Conservation (phyloP, 169 alveolate species). For the Amoebophrya sp. region DNA sequence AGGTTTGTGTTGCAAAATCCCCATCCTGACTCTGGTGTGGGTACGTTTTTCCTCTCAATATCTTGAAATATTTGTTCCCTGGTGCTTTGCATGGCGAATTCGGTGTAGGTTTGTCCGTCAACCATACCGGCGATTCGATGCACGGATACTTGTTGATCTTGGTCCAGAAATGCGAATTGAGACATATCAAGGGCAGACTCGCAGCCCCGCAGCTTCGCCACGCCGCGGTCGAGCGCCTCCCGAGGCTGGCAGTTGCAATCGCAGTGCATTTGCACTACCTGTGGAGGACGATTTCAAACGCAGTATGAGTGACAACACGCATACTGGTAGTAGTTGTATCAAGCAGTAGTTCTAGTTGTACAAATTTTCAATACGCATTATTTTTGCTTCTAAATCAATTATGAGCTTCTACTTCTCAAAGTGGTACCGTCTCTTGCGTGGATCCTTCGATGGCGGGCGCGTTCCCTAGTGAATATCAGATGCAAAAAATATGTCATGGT, state of each 20-base stretch:
- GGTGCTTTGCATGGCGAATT: neutral
- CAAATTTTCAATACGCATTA: too few relatives aligned
- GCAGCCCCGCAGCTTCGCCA: neutral
- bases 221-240: constrained; percentile 13
- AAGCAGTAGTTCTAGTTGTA: too few relatives aligned
- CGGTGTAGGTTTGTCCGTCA: neutral
- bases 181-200: neutral
- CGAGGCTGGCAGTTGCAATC: constrained; percentile 16
- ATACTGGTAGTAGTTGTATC: too few relatives aligned
- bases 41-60: too few relatives aligned
- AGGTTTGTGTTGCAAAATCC: too few relatives aligned
- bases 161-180: neutral
- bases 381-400: too few relatives aligned
- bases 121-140: constrained; percentile 12
- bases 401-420: too few relatives aligned
- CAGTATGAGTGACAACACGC: too few relatives aligned
- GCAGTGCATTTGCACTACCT: neutral
- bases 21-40: too few relatives aligned
- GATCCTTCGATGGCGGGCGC: neutral
- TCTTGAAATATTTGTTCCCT: neutral
- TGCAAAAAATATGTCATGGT: too few relatives aligned
- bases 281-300: too few relatives aligned
- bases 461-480: too few relatives aligned
- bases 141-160: neutral
- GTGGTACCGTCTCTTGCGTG: neutral